Base-by-base conservation (phyloP, 495 filamentous ascomycete species). In the Thermochaetoides thermophila region DNA sequence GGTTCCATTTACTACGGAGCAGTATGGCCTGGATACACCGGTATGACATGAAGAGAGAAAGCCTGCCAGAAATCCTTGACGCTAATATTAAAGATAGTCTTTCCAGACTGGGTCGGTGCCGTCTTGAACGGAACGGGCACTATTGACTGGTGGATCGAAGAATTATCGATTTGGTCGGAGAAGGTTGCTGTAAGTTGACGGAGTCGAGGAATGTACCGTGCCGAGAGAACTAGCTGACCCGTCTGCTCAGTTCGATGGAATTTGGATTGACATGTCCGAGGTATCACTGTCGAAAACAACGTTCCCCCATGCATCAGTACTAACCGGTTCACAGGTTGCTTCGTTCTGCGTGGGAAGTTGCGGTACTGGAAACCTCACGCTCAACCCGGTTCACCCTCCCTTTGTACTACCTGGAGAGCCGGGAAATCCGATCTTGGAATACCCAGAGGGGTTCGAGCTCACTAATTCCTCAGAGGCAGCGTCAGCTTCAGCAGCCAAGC, bases 191-290 rank as follows among this genome's bases (percentile, higher is more conserved):
- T 49, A 33, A 29, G 45, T 40, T 30, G 6, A 1, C n/a, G 25
- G 18, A n/a, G n/a, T 2, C 17, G 21, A 3, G 7, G 7, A 18
- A n/a, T 30, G 15, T 6, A 13, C 6, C 21, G 6, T 6, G 10
- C 17, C 27, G 6, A 17, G 14, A 26, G 7, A n/a, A 1, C 4
- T 16, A 7, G 10, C 28, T 37, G 10, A 44, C 33, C n/a, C n/a
- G n/a, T n/a, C 22, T 9, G 21, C 2, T 7, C 43, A 50, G 64
- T 84, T 86, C 38, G 84, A 92, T 49, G 85, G 78, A 5, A 69
- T 89, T 24, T 93, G 84, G 84, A 89, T 89, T 29, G 81, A 86
- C 40, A 84, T 85, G 80, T 82, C 76, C 26, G 81, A 86, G 48
- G 74, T 45, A 36, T 29, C n/a, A n/a, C n/a, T n/a, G n/a, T n/a